Base-by-base conservation (phyloP, 2,329 filamentous ascomycete genomes). In the Aspergillus latus region DNA sequence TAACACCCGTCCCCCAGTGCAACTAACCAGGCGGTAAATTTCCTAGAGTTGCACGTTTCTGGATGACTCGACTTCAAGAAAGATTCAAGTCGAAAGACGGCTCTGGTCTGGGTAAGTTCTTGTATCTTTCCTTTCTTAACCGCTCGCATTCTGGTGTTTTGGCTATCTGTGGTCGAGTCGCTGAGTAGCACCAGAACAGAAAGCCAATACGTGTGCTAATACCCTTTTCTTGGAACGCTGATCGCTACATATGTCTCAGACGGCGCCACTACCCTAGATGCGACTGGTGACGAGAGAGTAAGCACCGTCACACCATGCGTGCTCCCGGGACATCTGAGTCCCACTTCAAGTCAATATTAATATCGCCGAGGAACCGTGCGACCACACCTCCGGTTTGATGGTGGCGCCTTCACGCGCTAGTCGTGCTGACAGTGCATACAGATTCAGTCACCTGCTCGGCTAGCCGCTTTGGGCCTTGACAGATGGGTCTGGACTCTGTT, bases 401-500 rank as follows among this genome's bases (percentile, higher is more conserved):
- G 50, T 44, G 49, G 40, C 51, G 51, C 50, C 46, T 48, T 39
- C 46, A 57, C 56, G 60, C 62, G 61, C 62, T 59, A 56, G 36
- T 55, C 40, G 36, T 54, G 62, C 60, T 64, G 62, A 64, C 62
- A 61, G n/a, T 62, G 62, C 62, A 64, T 62, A 54, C 28, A 37
- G 47, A 10, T 59, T 61, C 56, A 57, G 62, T 64, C 62, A 64
- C 59, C 60, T 64, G 62, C 51, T 59, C 53, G 32, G 45, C 62
- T 64, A 64, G 43, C 57, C 60, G 21, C 11, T 54, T 58, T 49
- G 37, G 58, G 50, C 26, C 10, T 11, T 15, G 11, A 56, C 55
- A 26, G 46, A 53, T 49, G 32, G 56, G 58, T 36, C 58, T 58
- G 49, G 52, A 48, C 44, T 53, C n/a, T 42, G 15, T 40, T 47